These are phyloP conservation scores for Xylaria sp. DNA, from an alignment of 2,329 filamentous ascomycete genomes.

Conservation along the genomic window DNA sequence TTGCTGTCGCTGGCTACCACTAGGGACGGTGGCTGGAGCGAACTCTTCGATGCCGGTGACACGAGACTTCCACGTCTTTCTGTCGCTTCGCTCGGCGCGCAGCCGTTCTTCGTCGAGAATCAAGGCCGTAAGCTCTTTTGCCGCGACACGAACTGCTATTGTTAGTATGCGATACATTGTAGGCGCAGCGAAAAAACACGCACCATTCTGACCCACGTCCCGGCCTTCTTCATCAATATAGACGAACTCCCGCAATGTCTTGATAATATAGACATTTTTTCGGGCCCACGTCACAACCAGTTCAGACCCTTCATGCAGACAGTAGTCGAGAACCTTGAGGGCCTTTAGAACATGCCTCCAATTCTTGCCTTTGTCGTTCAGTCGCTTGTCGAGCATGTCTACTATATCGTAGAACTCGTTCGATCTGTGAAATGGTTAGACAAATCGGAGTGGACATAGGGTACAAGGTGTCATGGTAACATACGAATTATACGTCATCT, in stretches of 20 bases:
- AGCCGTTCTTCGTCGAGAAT: constrained; percentile 94
- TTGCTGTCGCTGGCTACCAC: constrained; percentile 55
- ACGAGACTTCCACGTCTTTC: constrained; percentile 96
- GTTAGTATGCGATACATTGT: constrained; percentile 45
- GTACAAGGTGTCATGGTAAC: constrained; percentile 49
- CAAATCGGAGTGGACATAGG: constrained; percentile 5
- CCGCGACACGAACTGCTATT: constrained; percentile 84
- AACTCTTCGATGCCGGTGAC: constrained; percentile 93
- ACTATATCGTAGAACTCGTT: constrained; percentile 99
- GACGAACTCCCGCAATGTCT: constrained; percentile 96
- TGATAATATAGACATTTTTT: constrained; percentile 99
- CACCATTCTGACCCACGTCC: constrained; percentile 97
- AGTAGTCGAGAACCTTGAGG: constrained; percentile 97
- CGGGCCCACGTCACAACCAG: constrained; percentile 97
- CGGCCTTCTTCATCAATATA: constrained; percentile 95
- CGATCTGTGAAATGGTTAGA: constrained; percentile 66
- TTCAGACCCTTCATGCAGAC: constrained; percentile 95
- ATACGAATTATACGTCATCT: constrained; percentile 97
- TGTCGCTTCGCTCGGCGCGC: constrained; percentile 87
- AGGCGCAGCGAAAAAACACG: constrained; percentile 46
- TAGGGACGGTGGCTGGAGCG: constrained; percentile 48
- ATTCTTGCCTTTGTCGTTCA: constrained; percentile 99
- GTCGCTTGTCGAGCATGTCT: constrained; percentile 98
- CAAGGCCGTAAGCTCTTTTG: constrained; percentile 92
- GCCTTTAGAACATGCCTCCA: constrained; percentile 99